A percentile compares a stretch with the other conserved stretches of the same genome.
These are phyloP conservation scores for Biscutella auriculata DNA, from an alignment of 441 rosid species.

Conservation along the genomic window DNA sequence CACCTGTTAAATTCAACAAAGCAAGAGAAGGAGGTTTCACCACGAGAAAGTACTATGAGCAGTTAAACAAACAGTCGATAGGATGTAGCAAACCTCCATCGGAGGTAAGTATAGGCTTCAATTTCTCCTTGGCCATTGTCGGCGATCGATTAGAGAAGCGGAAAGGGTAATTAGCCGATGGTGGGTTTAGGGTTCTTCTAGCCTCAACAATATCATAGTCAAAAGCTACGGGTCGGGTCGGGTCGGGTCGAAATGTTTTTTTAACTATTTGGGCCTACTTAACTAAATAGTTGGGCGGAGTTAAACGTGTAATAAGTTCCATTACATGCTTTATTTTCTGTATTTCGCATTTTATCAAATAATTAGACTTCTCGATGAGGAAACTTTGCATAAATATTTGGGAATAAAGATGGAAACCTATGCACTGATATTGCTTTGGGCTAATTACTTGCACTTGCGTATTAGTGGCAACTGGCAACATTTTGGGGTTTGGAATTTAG, in stretches of 20 bases:
- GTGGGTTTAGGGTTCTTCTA: constrained; percentile 23
- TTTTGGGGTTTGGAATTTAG: background rate
- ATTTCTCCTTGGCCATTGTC: constrained; percentile 28
- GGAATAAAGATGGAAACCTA: background rate
- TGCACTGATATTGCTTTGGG: background rate
- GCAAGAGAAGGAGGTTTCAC: background rate
- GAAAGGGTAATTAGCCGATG: constrained; percentile 3
- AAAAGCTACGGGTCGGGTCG: constrained; percentile 13
- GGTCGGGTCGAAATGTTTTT: background rate
- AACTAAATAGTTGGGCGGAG: background rate
- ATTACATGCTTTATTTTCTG: background rate
- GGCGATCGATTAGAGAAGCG: constrained; percentile 4
- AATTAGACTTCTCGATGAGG: background rate
- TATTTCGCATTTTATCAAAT: background rate
- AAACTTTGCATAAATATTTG: background rate
- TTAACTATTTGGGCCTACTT: constrained; percentile 10
- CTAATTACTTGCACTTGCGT: background rate
- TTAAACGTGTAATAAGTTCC: background rate
- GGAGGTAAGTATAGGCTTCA: constrained; percentile 21
- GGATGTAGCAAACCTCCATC: constrained; percentile 14
- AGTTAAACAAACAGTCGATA: background rate
- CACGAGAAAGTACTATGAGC: background rate
- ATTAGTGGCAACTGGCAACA: background rate
- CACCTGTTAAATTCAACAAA: constrained; percentile 21
- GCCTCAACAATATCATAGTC: background rate